These are phyloP conservation scores for Hortaea sp. DNA, from an alignment of 2,329 filamentous ascomycete genomes.

Conservation along the genomic window DNA sequence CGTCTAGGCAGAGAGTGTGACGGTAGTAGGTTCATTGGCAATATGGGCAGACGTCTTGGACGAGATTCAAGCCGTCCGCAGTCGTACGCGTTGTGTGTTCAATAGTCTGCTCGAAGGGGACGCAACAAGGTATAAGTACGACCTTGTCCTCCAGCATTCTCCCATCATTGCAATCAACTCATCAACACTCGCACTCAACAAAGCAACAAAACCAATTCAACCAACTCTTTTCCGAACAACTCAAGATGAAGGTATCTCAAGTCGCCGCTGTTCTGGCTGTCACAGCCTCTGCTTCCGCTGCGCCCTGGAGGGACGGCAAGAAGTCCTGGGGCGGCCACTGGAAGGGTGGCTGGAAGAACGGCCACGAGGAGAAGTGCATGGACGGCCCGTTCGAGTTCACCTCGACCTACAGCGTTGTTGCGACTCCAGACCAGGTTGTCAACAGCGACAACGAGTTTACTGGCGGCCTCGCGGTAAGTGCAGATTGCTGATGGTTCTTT, in stretches of 20 bases:
- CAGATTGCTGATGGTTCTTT: not conserved
- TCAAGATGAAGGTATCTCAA: not conserved
- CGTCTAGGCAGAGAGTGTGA: too few species aligned
- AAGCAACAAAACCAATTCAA: too few species aligned
- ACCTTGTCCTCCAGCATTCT: too few species aligned
- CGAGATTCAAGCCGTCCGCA: too few species aligned
- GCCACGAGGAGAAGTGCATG: conserved; percentile 1
- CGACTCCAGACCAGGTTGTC: conserved; percentile 42
- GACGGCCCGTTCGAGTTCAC: conserved; percentile 32
- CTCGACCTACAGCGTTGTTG: conserved; percentile 38
- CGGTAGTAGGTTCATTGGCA: too few species aligned
- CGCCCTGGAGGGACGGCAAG: not conserved
- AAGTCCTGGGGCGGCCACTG: not conserved
- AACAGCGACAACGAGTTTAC: conserved; percentile 27
- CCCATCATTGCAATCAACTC: too few species aligned
- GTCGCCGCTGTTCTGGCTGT: not conserved
- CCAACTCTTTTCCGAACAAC: too few species aligned
- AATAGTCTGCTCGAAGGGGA: too few species aligned
- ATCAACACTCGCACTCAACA: too few species aligned
- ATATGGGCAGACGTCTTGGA: too few species aligned
- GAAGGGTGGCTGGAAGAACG: conserved; percentile 2
- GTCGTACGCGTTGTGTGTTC: too few species aligned
- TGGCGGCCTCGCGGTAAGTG: conserved; percentile 13
- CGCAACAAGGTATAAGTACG: too few species aligned
- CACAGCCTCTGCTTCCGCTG: not conserved